Conservation (phyloP, 2,329 filamentous ascomycete genomes). For the Paracamarosporium sp. region DNA sequence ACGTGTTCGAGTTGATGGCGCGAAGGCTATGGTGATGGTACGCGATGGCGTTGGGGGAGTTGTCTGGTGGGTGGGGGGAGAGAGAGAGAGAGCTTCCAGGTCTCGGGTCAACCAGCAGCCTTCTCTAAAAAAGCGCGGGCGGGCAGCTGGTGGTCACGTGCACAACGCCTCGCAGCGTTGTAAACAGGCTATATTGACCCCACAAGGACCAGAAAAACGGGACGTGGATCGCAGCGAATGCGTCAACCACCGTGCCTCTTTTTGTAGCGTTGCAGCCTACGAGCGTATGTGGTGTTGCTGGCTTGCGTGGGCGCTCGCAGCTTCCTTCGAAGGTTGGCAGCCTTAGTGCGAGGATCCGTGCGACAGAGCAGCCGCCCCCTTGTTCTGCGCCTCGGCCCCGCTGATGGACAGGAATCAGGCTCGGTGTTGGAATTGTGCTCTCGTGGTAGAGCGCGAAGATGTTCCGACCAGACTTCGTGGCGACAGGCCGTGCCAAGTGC, state of each 20-base stretch:
- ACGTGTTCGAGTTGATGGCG: constrained; percentile 40
- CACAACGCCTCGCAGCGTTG: constrained; percentile 13
- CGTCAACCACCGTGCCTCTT: constrained; percentile 16
- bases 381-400: constrained; percentile 5
- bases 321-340: constrained; percentile 23
- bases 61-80: constrained; percentile 26
- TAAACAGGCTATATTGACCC: constrained; percentile 19
- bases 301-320: constrained; percentile 26
- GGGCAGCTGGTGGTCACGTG: constrained; percentile 20
- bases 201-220: constrained; percentile 21
- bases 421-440: neutral
- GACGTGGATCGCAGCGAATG: constrained; percentile 24
- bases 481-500: neutral
- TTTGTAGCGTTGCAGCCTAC: constrained; percentile 28
- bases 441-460: neutral
- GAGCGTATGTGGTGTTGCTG: constrained; percentile 20
- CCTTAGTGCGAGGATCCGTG: constrained; percentile 21
- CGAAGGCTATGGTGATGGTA: constrained; percentile 39
- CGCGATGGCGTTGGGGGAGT: constrained; percentile 43
- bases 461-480: neutral
- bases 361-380: constrained; percentile 1
- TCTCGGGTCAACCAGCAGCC: constrained; percentile 22
- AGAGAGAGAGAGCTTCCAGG: constrained; percentile 4
- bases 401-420: neutral
- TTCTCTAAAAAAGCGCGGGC: constrained; percentile 9